Evolutionary conservation across 768 basidiomycete species (phyloP), one percentile per base, ranked within the genome.

Genomic region (Hypsizygus marmoreus): DNA sequence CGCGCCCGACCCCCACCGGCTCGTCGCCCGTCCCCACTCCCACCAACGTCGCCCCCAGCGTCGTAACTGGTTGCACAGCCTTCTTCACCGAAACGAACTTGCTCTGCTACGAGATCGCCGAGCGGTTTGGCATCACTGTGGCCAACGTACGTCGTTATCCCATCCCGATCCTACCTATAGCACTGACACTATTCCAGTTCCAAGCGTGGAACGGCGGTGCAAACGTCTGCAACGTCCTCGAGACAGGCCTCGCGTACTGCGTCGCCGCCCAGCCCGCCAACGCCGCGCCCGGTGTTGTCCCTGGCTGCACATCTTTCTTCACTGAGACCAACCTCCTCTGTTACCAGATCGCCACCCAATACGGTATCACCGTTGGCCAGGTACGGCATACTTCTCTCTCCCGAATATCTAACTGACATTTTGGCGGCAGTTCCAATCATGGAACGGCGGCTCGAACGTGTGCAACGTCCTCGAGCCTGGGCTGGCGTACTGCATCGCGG

Each of bases 181-280:
- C n/a, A n/a, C n/a, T n/a, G 32, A 34, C 20, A 9, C 35, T 8
- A 26, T 16, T 28, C n/a, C 19, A 51, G 45, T 47, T 51, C 14
- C 40, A 47, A 36, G 24, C 41, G 7, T 52, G 42, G 46, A 52
- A 51, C 26, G 50, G 50, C 10, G 45, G 46, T 6, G 12, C 36
- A 11, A n/a, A 9, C 11, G 33, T 40, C 23, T 52, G 50, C 20
- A 19, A 52, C 25, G 6, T 30, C n/a, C 46, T 52, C 2, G 30
- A 44, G 17, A 9, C 20, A 10, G 46, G 45, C 8, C 26, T 37
- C 22, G 31, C 50, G 11, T 47, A 47, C 26, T 47, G 42, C 26
- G 23, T 47, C 4, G 44, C 44, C 9, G 38, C 24, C n/a, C n/a
- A n/a, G n/a, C 52, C 47, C 14, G 30, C 17, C 6, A 49, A 49